These are phyloP conservation scores for Fonsecaea erecta DNA, from an alignment of 2,329 filamentous ascomycete species.

Conservation along the genomic window DNA sequence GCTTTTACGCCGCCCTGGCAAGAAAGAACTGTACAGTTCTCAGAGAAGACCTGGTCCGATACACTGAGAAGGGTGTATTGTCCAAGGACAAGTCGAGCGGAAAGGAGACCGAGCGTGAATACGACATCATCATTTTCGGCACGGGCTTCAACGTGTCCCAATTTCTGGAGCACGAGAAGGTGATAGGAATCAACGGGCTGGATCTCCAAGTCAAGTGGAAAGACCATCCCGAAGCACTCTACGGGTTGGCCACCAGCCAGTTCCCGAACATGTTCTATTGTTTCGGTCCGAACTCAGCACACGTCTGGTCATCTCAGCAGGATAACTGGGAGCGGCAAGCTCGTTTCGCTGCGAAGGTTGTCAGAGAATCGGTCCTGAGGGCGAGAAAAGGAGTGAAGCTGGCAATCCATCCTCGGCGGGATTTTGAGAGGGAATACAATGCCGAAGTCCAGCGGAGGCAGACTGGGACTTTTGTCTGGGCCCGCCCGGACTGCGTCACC, in stretches of 20 bases:
- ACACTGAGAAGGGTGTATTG: constrained; percentile 22
- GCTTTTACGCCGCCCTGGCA: constrained; percentile 20
- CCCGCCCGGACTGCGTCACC: constrained; percentile 12
- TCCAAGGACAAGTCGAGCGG: constrained; percentile 11
- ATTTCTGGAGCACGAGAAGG: constrained; percentile 24
- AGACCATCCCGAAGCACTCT: constrained; percentile 18
- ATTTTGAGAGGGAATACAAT: constrained; percentile 12
- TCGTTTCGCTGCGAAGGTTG: constrained; percentile 7
- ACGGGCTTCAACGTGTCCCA: constrained; percentile 24
- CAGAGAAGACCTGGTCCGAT: constrained; percentile 21
- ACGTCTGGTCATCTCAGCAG: constrained; percentile 21
- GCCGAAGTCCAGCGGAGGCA: constrained; percentile 11
- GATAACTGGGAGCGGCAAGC: constrained; percentile 18
- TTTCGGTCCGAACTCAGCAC: constrained; percentile 22
- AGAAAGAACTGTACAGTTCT: constrained; percentile 22
- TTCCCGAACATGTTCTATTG: constrained; percentile 30
- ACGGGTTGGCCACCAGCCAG: constrained; percentile 15
- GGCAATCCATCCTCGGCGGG: constrained; percentile 8
- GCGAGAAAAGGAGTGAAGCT: constrained; percentile 8
- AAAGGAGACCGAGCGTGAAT: constrained; percentile 10
- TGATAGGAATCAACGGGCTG: constrained; percentile 13
- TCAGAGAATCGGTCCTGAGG: constrained; percentile 1
- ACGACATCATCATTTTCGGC: constrained; percentile 26
- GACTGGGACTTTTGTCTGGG: constrained; percentile 11
- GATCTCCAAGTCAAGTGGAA: constrained; percentile 26